phyloP scores from a whole-genome alignment of 306 rosid genomes.

The Quercus dentata region DNA sequence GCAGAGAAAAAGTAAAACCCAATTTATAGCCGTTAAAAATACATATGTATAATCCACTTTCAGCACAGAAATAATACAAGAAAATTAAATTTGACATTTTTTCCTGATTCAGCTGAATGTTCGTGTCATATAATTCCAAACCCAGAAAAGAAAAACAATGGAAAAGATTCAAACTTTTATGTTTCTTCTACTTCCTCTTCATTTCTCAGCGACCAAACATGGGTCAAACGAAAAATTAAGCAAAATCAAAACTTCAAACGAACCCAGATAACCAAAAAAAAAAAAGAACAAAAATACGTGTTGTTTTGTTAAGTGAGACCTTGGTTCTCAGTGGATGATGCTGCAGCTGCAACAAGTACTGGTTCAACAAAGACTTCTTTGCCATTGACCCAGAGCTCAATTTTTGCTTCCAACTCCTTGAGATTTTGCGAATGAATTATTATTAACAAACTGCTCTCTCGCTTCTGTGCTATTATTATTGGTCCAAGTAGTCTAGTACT shows the following conservation, averaged over 20 bases:
- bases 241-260: neutral
- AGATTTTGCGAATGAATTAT: neutral
- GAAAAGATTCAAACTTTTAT: neutral
- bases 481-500: neutral
- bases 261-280: neutral
- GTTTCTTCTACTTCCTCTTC: neutral
- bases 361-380: slow-evolving; percentile 65
- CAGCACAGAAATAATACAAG: neutral
- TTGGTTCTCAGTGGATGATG: slow-evolving; percentile 81
- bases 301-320: slow-evolving; percentile 25
- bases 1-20: neutral
- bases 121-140: neutral
- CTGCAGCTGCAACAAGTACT: slow-evolving; percentile 69
- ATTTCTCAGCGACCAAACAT: slow-evolving; percentile 2
- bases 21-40: neutral
- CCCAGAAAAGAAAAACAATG: neutral
- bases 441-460: no score
- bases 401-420: neutral
- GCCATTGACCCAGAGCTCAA: slow-evolving; percentile 48
- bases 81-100: neutral
- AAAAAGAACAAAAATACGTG: neutral
- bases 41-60: neutral
- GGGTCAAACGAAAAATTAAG: neutral
- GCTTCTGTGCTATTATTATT: neutral
- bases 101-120: neutral